These are phyloP conservation scores for Westerdykella aurantiaca DNA, from an alignment of 2,329 filamentous ascomycete species.

Conservation along the genomic window DNA sequence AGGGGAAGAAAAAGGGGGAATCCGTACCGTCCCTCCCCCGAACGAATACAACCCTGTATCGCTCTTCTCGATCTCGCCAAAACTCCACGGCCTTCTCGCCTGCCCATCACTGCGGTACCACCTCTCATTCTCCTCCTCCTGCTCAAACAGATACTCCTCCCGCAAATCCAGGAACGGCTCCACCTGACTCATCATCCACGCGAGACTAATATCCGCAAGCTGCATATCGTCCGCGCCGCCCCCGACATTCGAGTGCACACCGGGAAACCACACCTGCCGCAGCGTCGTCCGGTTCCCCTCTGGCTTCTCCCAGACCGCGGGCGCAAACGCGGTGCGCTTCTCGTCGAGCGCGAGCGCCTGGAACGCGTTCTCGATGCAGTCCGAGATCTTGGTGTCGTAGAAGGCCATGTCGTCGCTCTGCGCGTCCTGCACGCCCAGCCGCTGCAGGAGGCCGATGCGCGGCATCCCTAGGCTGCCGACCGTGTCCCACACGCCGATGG, in stretches of 20 bases:
- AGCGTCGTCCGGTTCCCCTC: constrained; percentile 41
- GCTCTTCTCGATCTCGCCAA: constrained; percentile 43
- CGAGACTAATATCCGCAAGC: constrained; percentile 48
- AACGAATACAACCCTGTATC: constrained; percentile 44
- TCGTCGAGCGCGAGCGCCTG: constrained; percentile 54
- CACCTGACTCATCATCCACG: constrained; percentile 54
- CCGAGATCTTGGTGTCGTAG: constrained; percentile 43
- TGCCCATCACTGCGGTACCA: constrained; percentile 42
- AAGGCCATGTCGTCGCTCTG: constrained; percentile 40
- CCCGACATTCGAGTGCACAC: constrained; percentile 49
- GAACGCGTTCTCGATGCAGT: constrained; percentile 49
- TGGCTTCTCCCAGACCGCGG: constrained; percentile 49
- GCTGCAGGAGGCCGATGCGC: constrained; percentile 38
- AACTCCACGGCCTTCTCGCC: constrained; percentile 44
- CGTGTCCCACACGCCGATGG: constrained; percentile 47
- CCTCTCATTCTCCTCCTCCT: constrained; percentile 41
- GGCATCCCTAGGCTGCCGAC: constrained; percentile 45
- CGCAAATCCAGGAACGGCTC: constrained; percentile 45
- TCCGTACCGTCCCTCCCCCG: constrained; percentile 38
- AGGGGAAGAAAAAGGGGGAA: background rate
- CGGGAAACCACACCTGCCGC: constrained; percentile 53
- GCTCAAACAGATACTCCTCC: constrained; percentile 43
- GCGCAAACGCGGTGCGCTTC: constrained; percentile 45
- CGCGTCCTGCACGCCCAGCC: constrained; percentile 30
- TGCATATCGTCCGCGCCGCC: constrained; percentile 44